Base-by-base conservation (phyloP, 306 rosid species). In the Adenanthera pavonina region DNA sequence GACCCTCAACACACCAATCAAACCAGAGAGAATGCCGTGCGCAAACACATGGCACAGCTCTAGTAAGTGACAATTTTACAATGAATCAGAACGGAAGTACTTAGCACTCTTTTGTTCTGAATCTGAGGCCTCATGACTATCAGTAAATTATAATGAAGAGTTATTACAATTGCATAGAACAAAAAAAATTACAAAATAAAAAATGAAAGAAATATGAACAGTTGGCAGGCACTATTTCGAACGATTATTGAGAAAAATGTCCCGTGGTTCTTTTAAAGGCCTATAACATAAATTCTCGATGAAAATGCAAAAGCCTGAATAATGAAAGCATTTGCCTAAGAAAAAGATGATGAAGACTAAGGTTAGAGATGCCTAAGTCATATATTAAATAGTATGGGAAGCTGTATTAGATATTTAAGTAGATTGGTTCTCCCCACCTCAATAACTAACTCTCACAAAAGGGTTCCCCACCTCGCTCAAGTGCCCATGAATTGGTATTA, bases 11-110 rank as follows among this genome's bases (percentile, higher is more conserved):
- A n/a, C n/a, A n/a, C n/a, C n/a, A n/a, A n/a, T n/a, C n/a, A n/a
- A n/a, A n/a, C n/a, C n/a, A n/a, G n/a, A n/a, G n/a, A n/a, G n/a
- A n/a, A n/a, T n/a, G n/a, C n/a, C n/a, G n/a, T n/a, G n/a, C n/a
- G n/a, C n/a, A n/a, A 83, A 82, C 53, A 65, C 81, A 74, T 6
- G 65, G 60, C 36, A 83, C 76, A 69, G 56, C 75, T 82, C 72
- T 35, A 74, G 46, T 79, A 73, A 86, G 83, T 57, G 73, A 56
- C 36, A 68, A 54, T 76, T 74, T 49, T 38, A 72, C 78, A 68
- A 70, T 54, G 75, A 80, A 79, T 35, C 19, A 20, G 64, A 73
- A 47, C 53, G 69, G 44, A 48, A 48, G 62, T 59, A 8, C 34
- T 82, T 66, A 78, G 46, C 61, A 48, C 44, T 56, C 53, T 38